A percentile compares a stretch with the other conserved stretches of the same genome.
Evolutionary conservation across 129 eudicot genomes (phyloP).

Genomic region (Cynara cardunculus): DNA sequence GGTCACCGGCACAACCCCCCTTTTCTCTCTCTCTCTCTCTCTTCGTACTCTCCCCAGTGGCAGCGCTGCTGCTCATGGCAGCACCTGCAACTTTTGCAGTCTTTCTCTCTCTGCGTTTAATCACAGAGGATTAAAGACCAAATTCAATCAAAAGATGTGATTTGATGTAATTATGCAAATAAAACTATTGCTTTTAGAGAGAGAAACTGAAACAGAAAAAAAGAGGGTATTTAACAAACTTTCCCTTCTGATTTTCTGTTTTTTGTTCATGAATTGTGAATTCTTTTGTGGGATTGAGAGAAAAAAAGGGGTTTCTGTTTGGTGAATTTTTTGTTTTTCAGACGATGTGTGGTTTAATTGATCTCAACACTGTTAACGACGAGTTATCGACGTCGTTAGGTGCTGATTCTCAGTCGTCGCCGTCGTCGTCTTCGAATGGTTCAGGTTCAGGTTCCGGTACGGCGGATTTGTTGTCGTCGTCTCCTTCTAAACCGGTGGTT

Average conservation of each 20-base stretch:
- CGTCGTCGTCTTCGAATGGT: conserved; percentile 42
- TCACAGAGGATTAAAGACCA: conserved; percentile 8
- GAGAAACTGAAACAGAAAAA: conserved; percentile 34
- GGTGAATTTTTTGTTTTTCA: conserved; percentile 7
- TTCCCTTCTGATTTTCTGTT: neutral
- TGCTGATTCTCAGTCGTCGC: conserved; percentile 24
- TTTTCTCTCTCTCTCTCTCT: conserved; percentile 17
- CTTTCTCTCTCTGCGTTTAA: neutral
- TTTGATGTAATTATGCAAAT: conserved; percentile 30
- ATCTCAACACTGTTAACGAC: conserved; percentile 57
- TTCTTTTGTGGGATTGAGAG: conserved; percentile 3
- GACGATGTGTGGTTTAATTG: conserved; percentile 72
- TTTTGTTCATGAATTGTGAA: neutral
- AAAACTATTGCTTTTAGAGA: conserved; percentile 21
- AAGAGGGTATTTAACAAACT: conserved; percentile 11
- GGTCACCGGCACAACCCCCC: conserved; percentile 24
- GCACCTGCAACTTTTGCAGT: conserved; percentile 46
- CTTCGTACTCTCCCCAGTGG: conserved; percentile 24
- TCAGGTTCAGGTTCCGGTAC: conserved; percentile 26
- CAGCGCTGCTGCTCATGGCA: conserved; percentile 17
- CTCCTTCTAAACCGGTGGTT: neutral
- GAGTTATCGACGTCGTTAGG: conserved; percentile 32
- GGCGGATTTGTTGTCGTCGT: conserved; percentile 23
- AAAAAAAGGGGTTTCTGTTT: neutral
- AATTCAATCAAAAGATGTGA: conserved; percentile 29